Conservation (phyloP, 1,284 basidiomycete genomes). For the Leccinum subrobustum region DNA sequence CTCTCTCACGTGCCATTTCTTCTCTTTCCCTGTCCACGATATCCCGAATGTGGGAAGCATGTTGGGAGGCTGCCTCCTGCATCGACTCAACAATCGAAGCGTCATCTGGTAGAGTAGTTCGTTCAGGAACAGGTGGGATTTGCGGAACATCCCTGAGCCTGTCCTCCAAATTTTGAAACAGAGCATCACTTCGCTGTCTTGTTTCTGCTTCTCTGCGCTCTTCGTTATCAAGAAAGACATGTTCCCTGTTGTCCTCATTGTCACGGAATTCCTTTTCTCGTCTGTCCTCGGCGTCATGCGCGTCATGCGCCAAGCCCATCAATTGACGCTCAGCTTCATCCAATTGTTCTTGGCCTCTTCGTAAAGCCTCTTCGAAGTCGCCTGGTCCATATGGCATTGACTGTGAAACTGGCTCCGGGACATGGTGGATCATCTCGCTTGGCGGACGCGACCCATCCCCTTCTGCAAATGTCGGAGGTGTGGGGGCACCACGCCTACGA, state of each 20-base stretch:
- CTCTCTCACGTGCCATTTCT: slow-evolving; percentile 52
- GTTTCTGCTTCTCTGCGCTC: slow-evolving; percentile 53
- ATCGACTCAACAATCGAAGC: slow-evolving; percentile 40
- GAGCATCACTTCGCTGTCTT: slow-evolving; percentile 47
- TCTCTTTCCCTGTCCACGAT: slow-evolving; percentile 60
- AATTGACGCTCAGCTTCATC: slow-evolving; percentile 53
- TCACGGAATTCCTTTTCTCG: slow-evolving; percentile 61
- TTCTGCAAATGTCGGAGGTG: slow-evolving; percentile 16
- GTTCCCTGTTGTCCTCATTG: slow-evolving; percentile 63
- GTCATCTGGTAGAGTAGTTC: slow-evolving; percentile 19
- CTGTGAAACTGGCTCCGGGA: slow-evolving; percentile 20
- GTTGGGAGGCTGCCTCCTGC: slow-evolving; percentile 51
- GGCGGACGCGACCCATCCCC: slow-evolving; percentile 19
- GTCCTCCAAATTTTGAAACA: slow-evolving; percentile 48
- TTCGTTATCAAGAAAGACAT: slow-evolving; percentile 59
- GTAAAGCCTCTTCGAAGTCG: slow-evolving; percentile 47
- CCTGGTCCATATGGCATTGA: slow-evolving; percentile 4
- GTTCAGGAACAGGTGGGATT: slow-evolving; percentile 24
- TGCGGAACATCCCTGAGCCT: slow-evolving; percentile 31
- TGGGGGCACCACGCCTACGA: slow-evolving; percentile 10
- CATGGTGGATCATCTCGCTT: slow-evolving; percentile 28
- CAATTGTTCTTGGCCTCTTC: slow-evolving; percentile 52
- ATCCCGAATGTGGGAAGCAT: slow-evolving; percentile 56
- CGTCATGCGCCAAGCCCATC: slow-evolving; percentile 43
- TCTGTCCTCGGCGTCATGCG: slow-evolving; percentile 55